phyloP scores from a whole-genome alignment of 495 filamentous ascomycete genomes.

The Talaromyces borbonicus region DNA sequence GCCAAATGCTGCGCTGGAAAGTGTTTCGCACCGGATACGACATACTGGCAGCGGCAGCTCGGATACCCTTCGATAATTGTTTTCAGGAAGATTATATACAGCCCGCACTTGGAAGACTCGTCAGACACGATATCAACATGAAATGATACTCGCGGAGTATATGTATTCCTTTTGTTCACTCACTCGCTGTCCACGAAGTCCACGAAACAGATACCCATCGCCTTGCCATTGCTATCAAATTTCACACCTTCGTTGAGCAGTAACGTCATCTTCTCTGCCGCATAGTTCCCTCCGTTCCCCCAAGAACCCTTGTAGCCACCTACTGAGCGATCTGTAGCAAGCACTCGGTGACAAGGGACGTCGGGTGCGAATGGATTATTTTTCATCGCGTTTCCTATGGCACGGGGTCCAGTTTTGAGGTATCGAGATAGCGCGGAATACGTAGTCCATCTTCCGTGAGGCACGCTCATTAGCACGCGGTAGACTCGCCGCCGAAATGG shows the following conservation, averaged over 20 bases:
- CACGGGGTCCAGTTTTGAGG: conserved; percentile 61
- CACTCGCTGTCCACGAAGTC: conserved; percentile 17
- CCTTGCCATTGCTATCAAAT: conserved; percentile 22
- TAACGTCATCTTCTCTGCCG: conserved; percentile 21
- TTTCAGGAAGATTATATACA: too few species aligned
- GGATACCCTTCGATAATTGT: too few species aligned
- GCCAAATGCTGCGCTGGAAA: too few species aligned
- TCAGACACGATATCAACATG: not conserved
- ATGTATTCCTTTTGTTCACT: not conserved
- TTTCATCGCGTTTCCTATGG: conserved; percentile 69
- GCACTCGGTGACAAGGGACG: conserved; percentile 42
- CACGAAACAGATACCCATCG: conserved; percentile 18
- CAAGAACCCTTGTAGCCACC: conserved; percentile 18
- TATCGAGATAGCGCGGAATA: conserved; percentile 61
- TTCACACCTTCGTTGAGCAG: conserved; percentile 20
- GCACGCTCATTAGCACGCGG: conserved; percentile 59
- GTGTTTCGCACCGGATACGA: too few species aligned
- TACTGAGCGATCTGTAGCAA: conserved; percentile 16
- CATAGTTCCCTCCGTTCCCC: conserved; percentile 15
- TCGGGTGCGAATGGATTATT: conserved; percentile 59
- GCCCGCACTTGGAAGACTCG: too few species aligned
- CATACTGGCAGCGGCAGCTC: too few species aligned
- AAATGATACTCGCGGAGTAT: not conserved
- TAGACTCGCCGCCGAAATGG: conserved; percentile 51
- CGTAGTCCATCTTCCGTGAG: conserved; percentile 57